phyloP scores from a whole-genome alignment of 2,329 filamentous ascomycete species.

The Pyrenophora graminea region DNA sequence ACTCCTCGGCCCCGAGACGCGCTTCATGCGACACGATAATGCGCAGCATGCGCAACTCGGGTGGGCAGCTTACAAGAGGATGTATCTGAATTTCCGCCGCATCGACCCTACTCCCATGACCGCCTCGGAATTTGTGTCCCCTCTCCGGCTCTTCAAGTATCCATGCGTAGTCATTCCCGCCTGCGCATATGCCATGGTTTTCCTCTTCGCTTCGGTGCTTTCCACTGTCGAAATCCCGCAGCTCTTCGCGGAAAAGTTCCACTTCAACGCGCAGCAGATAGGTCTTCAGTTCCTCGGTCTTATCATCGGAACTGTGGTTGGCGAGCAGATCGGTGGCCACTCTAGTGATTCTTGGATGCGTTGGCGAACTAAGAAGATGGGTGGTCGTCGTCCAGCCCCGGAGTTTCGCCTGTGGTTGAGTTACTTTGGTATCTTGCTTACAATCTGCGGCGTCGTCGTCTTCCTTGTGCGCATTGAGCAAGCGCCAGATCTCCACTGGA shows the following conservation, averaged over 20 bases:
- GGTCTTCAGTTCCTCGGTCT: constrained; percentile 63
- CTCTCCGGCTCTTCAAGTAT: constrained; percentile 53
- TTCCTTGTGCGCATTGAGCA: constrained; percentile 59
- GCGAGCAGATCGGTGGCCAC: constrained; percentile 62
- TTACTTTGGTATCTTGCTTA: constrained; percentile 57
- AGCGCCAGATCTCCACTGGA: constrained; percentile 53
- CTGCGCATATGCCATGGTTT: constrained; percentile 61
- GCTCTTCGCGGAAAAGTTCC: constrained; percentile 60
- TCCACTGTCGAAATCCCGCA: constrained; percentile 64
- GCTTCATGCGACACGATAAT: constrained; percentile 53
- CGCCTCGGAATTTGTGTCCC: constrained; percentile 57
- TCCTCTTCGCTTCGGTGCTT: constrained; percentile 59
- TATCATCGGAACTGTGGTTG: constrained; percentile 61
- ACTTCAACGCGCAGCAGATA: constrained; percentile 61
- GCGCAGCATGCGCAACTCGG: constrained; percentile 30
- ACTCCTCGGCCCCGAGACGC: constrained; percentile 56
- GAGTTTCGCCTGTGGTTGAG: constrained; percentile 63
- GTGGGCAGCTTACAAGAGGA: constrained; percentile 49
- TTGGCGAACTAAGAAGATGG: constrained; percentile 42
- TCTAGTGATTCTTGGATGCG: constrained; percentile 60
- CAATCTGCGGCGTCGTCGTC: constrained; percentile 58
- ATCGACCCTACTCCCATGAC: constrained; percentile 59
- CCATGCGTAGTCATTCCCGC: constrained; percentile 58
- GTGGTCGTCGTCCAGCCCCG: constrained; percentile 51
- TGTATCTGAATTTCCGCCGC: constrained; percentile 54